Evolutionary conservation across 768 basidiomycete species (phyloP).

Genomic region (Piloderma croceum): DNA sequence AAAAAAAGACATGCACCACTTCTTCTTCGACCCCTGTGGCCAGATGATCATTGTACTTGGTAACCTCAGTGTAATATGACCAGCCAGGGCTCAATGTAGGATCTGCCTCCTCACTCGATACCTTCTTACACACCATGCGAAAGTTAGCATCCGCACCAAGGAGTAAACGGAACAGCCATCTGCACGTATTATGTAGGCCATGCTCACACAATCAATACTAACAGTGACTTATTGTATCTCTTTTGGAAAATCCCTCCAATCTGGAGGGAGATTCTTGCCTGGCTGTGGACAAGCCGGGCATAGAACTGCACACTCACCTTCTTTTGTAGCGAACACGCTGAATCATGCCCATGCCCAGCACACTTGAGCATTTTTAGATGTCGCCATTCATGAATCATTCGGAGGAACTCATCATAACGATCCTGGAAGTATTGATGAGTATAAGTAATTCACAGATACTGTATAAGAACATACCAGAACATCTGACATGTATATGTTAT

Average conservation of each 20-base stretch:
- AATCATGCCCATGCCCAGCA: slow-evolving; percentile 4
- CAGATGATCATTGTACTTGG: slow-evolving; percentile 3
- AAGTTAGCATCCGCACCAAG: slow-evolving; percentile 16
- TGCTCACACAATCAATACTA: not conserved
- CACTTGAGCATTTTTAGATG: slow-evolving; percentile 11
- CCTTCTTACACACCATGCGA: slow-evolving; percentile 7
- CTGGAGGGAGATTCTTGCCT: slow-evolving; percentile 6
- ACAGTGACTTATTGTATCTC: not conserved
- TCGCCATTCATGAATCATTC: slow-evolving; percentile 6
- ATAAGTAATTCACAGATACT: not conserved
- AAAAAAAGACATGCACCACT: not conserved
- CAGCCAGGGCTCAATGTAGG: slow-evolving; percentile 10
- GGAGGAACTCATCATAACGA: slow-evolving; percentile 3
- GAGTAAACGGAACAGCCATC: slow-evolving; percentile 10
- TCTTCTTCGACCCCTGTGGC: not conserved
- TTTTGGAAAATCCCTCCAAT: not conserved
- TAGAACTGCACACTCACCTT: slow-evolving; percentile 3
- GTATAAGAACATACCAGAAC: slow-evolving; percentile 3
- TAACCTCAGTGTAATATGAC: slow-evolving; percentile 12
- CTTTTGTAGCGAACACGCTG: not conserved
- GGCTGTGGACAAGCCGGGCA: slow-evolving; percentile 11
- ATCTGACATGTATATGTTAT: slow-evolving; percentile 2
- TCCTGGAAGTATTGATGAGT: slow-evolving; percentile 5
- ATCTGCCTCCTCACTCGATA: slow-evolving; percentile 9
- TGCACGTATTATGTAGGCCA: not conserved